phyloP scores from a whole-genome alignment of 768 basidiomycete species.

The Lactifluus volemus region DNA sequence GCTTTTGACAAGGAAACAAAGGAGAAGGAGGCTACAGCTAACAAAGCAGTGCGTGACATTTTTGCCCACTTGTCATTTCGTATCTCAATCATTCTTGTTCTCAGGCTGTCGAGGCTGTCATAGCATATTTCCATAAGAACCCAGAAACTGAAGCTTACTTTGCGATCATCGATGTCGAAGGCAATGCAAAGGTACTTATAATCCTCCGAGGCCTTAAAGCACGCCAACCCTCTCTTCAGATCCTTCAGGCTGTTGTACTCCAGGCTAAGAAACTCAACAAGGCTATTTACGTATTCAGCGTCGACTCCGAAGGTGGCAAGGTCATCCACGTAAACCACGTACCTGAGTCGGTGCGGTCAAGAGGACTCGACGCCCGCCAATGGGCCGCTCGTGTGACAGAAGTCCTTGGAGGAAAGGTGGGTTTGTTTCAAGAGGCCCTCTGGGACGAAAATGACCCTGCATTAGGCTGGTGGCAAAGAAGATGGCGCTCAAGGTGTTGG shows the following conservation, averaged over 20 bases:
- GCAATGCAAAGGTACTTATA: slow-evolving; percentile 68
- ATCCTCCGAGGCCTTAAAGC: not conserved
- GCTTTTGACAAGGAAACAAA: slow-evolving; percentile 79
- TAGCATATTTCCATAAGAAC: slow-evolving; percentile 70
- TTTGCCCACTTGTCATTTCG: not conserved
- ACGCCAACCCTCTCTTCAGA: slow-evolving; percentile 32
- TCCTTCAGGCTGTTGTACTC: slow-evolving; percentile 63
- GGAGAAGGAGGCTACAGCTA: slow-evolving; percentile 65
- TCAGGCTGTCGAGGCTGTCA: slow-evolving; percentile 63
- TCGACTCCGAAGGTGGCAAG: slow-evolving; percentile 58
- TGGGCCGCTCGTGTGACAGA: slow-evolving; percentile 80
- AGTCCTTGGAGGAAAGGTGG: slow-evolving; percentile 85
- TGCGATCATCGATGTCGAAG: slow-evolving; percentile 63
- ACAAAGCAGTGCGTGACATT: slow-evolving; percentile 54
- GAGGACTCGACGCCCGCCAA: slow-evolving; percentile 72
- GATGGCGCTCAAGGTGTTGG: slow-evolving; percentile 91
- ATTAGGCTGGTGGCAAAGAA: slow-evolving; percentile 89
- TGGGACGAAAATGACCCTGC: not conserved
- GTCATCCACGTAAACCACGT: slow-evolving; percentile 86
- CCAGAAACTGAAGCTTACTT: slow-evolving; percentile 62
- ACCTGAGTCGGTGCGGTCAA: slow-evolving; percentile 48
- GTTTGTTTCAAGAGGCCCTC: slow-evolving; percentile 3
- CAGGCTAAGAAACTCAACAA: slow-evolving; percentile 79
- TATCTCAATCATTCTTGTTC: not conserved
- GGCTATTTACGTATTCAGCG: slow-evolving; percentile 81